These are phyloP conservation scores for Colletotrichum tamarilloi DNA, from an alignment of 2,329 filamentous ascomycete genomes.

Conservation along the genomic window DNA sequence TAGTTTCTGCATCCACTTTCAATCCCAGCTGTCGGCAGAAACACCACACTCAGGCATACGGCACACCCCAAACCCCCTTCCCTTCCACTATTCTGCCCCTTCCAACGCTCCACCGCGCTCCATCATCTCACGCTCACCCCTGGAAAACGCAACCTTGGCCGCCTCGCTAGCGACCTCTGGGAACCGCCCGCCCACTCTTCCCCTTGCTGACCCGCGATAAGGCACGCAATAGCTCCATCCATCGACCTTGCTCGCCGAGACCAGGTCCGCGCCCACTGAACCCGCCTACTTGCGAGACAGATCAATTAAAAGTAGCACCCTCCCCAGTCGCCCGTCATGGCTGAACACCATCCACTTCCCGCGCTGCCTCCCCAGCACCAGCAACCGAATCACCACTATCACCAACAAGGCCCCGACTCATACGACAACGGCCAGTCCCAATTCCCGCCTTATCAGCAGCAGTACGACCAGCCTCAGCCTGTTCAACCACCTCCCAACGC, in stretches of 20 bases:
- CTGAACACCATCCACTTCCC: constrained; percentile 39
- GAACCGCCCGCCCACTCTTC: constrained; percentile 33
- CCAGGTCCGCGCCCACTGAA: constrained; percentile 23
- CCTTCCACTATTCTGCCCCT: constrained; percentile 22
- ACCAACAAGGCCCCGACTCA: constrained; percentile 38
- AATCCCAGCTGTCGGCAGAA: constrained; percentile 22
- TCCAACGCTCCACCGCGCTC: constrained; percentile 24
- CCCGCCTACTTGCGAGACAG: constrained; percentile 37
- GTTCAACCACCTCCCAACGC: constrained; percentile 37
- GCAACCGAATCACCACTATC: constrained; percentile 38
- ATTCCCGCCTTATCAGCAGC: constrained; percentile 37
- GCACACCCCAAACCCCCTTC: constrained; percentile 5
- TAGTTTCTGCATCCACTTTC: constrained; percentile 30
- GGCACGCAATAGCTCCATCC: constrained; percentile 36
- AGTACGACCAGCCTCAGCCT: constrained; percentile 38
- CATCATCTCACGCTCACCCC: constrained; percentile 29
- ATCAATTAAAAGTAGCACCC: constrained; percentile 46
- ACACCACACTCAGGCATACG: constrained; percentile 25
- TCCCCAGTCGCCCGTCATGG: constrained; percentile 49
- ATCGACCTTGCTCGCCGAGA: constrained; percentile 34
- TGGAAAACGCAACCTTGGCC: constrained; percentile 33
- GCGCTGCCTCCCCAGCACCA: constrained; percentile 39
- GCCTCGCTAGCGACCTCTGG: constrained; percentile 30
- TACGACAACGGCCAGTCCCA: constrained; percentile 33
- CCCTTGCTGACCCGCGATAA: constrained; percentile 36